Evolutionary conservation across 331 rosid genomes (phyloP).

Genomic region (Malus hybrid): DNA sequence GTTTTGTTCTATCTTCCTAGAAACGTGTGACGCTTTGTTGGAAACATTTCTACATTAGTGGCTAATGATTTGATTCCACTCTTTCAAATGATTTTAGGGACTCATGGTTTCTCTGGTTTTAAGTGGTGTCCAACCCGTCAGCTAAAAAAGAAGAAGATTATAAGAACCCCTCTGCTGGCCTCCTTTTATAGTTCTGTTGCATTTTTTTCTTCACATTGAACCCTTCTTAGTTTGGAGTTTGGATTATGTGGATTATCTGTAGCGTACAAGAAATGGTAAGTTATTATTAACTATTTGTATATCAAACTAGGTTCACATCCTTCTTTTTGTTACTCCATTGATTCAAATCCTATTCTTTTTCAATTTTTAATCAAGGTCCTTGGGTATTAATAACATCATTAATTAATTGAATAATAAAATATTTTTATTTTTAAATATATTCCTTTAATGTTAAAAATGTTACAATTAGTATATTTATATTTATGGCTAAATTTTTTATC

Average conservation of each 20-base stretch:
- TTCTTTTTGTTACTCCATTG: too few relatives aligned
- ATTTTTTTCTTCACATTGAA: constrained; percentile 8
- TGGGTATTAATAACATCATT: too few relatives aligned
- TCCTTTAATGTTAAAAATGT: too few relatives aligned
- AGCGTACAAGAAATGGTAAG: constrained; percentile 23
- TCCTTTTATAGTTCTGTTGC: constrained; percentile 1
- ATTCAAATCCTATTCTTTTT: too few relatives aligned
- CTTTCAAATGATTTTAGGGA: not conserved
- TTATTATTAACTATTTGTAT: not conserved
- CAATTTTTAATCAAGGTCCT: too few relatives aligned
- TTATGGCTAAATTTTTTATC: too few relatives aligned
- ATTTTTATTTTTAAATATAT: too few relatives aligned
- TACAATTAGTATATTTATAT: too few relatives aligned
- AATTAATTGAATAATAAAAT: too few relatives aligned
- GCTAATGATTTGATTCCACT: not conserved
- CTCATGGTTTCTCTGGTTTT: not conserved
- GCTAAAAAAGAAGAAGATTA: not conserved
- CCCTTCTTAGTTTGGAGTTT: constrained; percentile 6
- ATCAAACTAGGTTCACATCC: too few relatives aligned
- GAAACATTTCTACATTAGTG: not conserved
- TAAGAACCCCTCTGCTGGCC: not conserved
- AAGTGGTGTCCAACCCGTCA: not conserved
- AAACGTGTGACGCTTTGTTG: not conserved
- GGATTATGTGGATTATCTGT: constrained; percentile 21
- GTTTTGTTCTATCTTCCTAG: not conserved